Evolutionary conservation across 192 early-diverging fungal genomes (phyloP).

Genomic region (Backusella psychrophila): DNA sequence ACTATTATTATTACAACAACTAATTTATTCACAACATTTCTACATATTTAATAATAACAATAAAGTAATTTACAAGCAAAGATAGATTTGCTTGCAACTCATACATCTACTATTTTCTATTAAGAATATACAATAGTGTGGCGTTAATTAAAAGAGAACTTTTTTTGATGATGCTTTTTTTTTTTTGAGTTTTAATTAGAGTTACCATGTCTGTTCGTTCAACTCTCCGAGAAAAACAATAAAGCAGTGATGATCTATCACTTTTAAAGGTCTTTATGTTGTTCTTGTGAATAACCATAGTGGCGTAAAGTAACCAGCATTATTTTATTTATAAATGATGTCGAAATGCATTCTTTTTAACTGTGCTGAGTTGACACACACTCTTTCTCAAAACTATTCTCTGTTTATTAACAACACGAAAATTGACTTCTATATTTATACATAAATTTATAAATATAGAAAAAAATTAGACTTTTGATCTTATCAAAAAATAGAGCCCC

Average conservation of each 20-base stretch:
- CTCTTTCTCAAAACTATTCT: no score
- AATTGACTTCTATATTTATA: no score
- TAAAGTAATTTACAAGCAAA: background rate
- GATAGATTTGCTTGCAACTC: background rate
- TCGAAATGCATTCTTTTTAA: no score
- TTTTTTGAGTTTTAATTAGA: background rate
- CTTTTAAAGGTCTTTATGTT: background rate
- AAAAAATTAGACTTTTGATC: no score
- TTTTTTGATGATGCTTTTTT: background rate
- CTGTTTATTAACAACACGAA: no score
- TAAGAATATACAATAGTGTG: background rate
- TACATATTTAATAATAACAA: background rate
- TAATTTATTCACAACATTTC: background rate
- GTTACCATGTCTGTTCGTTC: background rate
- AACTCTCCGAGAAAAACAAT: background rate
- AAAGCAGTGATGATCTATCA: background rate
- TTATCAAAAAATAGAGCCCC: no score
- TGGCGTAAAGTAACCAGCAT: no score
- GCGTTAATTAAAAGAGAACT: background rate
- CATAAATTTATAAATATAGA: no score
- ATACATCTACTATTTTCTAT: background rate
- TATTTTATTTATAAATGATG: no score
- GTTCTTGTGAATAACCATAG: no score
- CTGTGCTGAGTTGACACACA: no score
- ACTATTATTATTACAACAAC: background rate